phyloP scores from a whole-genome alignment of 2,329 filamentous ascomycete genomes.

The Verticillium longisporum region DNA sequence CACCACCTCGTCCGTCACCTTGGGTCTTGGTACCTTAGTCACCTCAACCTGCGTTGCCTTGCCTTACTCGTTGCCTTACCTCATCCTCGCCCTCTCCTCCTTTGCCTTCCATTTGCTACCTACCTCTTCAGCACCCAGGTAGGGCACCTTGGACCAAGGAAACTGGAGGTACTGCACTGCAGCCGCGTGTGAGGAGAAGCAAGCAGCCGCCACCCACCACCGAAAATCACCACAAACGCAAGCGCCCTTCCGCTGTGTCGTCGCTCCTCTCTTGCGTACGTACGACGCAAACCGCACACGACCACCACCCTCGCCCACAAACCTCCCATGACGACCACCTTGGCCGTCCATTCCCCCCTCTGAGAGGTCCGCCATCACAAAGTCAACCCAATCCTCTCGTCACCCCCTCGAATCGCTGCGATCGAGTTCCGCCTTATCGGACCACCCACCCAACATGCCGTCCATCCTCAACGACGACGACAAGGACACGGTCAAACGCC shows the following conservation, averaged over 20 bases:
- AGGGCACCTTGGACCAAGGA: too few species aligned
- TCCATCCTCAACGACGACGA: slow-evolving; percentile 81
- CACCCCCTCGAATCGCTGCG: too few species aligned
- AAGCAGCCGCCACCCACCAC: background rate
- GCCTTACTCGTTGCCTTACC: background rate
- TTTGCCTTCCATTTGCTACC: background rate
- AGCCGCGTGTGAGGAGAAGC: background rate
- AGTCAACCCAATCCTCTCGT: background rate
- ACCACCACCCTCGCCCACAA: background rate
- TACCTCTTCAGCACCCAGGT: background rate
- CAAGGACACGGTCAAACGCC: slow-evolving; percentile 92
- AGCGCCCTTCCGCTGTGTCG: background rate
- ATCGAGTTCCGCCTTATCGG: background rate
- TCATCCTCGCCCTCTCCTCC: slow-evolving; percentile 3
- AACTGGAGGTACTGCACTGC: background rate
- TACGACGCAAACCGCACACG: background rate
- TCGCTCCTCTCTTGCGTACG: background rate
- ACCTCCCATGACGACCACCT: background rate
- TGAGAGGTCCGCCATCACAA: background rate
- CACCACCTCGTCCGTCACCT: slow-evolving; percentile 1
- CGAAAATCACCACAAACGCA: background rate
- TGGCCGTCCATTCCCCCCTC: background rate
- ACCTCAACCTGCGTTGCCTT: too few species aligned
- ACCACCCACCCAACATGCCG: slow-evolving; percentile 37
- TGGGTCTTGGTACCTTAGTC: too few species aligned